A percentile compares a stretch with the other conserved stretches of the same genome.
Evolutionary conservation across 805 yeast species (phyloP).

Genomic region (Candida orba): DNA sequence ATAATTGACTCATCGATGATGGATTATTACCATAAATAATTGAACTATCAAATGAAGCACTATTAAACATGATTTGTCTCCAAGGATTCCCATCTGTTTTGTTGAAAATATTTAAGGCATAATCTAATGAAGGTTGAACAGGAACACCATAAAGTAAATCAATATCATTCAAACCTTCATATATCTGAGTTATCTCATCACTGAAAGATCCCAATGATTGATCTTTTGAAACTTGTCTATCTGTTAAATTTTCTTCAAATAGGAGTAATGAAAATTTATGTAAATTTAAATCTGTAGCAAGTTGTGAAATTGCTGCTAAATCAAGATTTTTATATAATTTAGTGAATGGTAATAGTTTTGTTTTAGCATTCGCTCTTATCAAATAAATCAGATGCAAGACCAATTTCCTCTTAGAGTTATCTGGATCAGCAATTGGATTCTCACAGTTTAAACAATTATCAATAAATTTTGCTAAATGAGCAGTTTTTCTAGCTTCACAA

Average conservation of each 20-base stretch:
- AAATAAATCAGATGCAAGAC: slow-evolving; percentile 23
- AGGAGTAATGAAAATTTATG: slow-evolving; percentile 27
- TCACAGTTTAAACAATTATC: background rate
- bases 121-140: slow-evolving; percentile 42
- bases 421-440: background rate
- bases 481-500: slow-evolving; percentile 1
- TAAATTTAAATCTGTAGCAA: slow-evolving; percentile 20
- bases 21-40: slow-evolving; percentile 9
- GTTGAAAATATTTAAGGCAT: slow-evolving; percentile 39
- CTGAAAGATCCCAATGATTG: background rate
- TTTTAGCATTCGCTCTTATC: slow-evolving; percentile 10
- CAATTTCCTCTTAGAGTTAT: slow-evolving; percentile 3
- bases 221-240: too few relatives aligned
- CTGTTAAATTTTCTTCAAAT: slow-evolving; percentile 27
- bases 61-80: slow-evolving; percentile 44
- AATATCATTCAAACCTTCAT: slow-evolving; percentile 47
- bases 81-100: slow-evolving; percentile 26
- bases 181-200: slow-evolving; percentile 29
- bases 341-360: slow-evolving; percentile 11
- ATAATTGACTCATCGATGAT: slow-evolving; percentile 15
- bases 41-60: slow-evolving; percentile 48
- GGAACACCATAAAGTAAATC: slow-evolving; percentile 67
- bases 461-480: background rate
- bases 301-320: slow-evolving; percentile 8
- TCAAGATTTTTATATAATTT: slow-evolving; percentile 19